A percentile compares a stretch with the other conserved stretches of the same genome.
phyloP scores from a whole-genome alignment of 2,329 filamentous ascomycete genomes.

The Emergomyces pasteurianus region DNA sequence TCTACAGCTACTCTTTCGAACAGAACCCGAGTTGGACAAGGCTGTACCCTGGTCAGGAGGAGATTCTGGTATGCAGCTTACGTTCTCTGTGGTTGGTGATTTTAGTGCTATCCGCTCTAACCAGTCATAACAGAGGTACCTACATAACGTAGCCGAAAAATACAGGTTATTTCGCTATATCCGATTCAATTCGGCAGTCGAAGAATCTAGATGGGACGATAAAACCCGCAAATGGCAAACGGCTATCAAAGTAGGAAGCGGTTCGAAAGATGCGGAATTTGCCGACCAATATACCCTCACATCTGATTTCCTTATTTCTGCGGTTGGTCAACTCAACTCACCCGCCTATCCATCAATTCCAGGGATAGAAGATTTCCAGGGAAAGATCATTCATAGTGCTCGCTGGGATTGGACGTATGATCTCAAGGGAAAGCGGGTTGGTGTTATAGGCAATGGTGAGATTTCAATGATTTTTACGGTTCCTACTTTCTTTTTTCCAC shows the following conservation, averaged over 20 bases:
- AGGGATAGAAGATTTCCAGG: conserved; percentile 37
- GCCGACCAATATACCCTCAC: conserved; percentile 40
- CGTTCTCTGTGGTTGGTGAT: not conserved
- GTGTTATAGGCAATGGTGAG: conserved; percentile 47
- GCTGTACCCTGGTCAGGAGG: conserved; percentile 48
- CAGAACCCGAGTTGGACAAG: conserved; percentile 47
- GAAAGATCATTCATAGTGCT: conserved; percentile 45
- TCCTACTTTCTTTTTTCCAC: not conserved
- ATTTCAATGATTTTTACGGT: not conserved
- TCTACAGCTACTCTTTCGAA: conserved; percentile 51
- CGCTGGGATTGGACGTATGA: conserved; percentile 50
- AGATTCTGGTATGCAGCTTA: conserved; percentile 36
- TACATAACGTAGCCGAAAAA: conserved; percentile 42
- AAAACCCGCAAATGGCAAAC: conserved; percentile 39
- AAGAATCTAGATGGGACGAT: conserved; percentile 45
- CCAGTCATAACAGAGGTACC: conserved; percentile 32
- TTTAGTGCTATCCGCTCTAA: not conserved
- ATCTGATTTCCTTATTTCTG: conserved; percentile 46
- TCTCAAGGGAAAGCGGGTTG: conserved; percentile 43
- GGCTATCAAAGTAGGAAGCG: conserved; percentile 33
- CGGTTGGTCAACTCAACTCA: conserved; percentile 47
- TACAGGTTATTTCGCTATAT: conserved; percentile 46
- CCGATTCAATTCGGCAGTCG: conserved; percentile 44
- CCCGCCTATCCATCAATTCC: conserved; percentile 40
- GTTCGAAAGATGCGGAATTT: conserved; percentile 46